phyloP scores from a whole-genome alignment of 768 basidiomycete genomes.

The Chalciporus pseudorubinellus region DNA sequence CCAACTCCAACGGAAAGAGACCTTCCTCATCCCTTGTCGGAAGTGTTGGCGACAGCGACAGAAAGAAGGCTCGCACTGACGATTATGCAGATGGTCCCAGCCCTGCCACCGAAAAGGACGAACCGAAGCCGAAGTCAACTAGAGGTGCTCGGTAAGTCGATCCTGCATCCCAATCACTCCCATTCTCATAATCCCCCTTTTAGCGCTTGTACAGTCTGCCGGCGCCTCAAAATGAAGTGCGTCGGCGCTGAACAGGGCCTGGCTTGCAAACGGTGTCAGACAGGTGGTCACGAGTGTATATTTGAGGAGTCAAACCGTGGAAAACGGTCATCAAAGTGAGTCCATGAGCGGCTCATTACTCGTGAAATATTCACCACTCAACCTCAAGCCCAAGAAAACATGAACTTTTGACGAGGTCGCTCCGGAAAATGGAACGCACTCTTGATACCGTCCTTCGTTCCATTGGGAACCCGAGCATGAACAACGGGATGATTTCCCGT shows the following conservation, averaged over 20 bases:
- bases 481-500: constrained; percentile 77
- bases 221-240: constrained; percentile 92
- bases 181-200: constrained; percentile 11
- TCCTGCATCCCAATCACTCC: not conserved
- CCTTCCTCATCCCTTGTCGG: constrained; percentile 50
- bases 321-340: constrained; percentile 81
- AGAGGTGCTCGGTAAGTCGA: constrained; percentile 72
- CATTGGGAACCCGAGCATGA: constrained; percentile 79
- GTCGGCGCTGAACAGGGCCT: constrained; percentile 88
- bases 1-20: constrained; percentile 64
- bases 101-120: constrained; percentile 58
- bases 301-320: constrained; percentile 98
- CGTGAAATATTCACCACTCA: constrained; percentile 29
- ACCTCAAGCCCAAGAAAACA: constrained; percentile 62
- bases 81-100: constrained; percentile 48
- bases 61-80: constrained; percentile 64
- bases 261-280: constrained; percentile 82
- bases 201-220: constrained; percentile 90
- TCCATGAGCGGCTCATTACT: constrained; percentile 8
- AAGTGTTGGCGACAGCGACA: constrained; percentile 35
- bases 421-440: constrained; percentile 89
- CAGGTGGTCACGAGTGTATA: constrained; percentile 85
- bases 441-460: constrained; percentile 90
- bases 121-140: constrained; percentile 77
- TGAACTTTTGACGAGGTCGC: constrained; percentile 73